Base-by-base conservation (phyloP, 2,329 filamentous ascomycete species). In the Aspergillus ibericus region DNA sequence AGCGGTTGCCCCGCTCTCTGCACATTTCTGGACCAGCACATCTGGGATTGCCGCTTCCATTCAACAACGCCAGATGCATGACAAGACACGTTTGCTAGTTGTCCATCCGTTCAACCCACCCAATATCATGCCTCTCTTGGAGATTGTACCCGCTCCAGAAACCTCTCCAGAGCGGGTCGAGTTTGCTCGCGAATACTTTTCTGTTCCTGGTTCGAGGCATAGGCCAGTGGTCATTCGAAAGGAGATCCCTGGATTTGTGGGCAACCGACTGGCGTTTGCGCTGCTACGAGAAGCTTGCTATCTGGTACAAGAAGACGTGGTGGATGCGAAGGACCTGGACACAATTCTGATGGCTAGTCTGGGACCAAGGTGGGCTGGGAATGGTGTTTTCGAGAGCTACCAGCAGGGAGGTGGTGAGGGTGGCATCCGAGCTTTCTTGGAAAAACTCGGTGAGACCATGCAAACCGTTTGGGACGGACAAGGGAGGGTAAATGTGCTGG, bases 31-130 rank as follows among this genome's bases (percentile, higher is more conserved):
- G 83, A 83, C 80, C 36, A 82, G 79, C 55, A 86, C 85, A 0
- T 83, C 80, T 1, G 84, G 85, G 0, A 86, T 87, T 27, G 78
- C 82, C 0, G 82, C 84, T 0, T 83, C 81, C 0, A 71, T 70
- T 22, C 83, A 86, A 62, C 71, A 70, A 8, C 58, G 60, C 15
- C 62, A 73, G 3, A 81, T 82, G 78, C 63, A 70, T 20, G 75
- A 81, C 27, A 68, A 71, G 51, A 68, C 65, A 25, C 72, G 83
- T 1, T 67, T 87, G 2, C 61, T 86, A 0, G 80, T 86, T 1
- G 83, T 85, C 4, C 85, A 87, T 67, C 84, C 85, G 0, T 87
- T 83, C 69, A 87, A 87, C 55, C 85, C 82, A 20, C 85, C 84
- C 1, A 83, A 86, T 62, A 78, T 87, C 54, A 85, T 87, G 82